phyloP scores from a whole-genome alignment of 2,329 filamentous ascomycete species.

The Stagonosporopsis tanaceti region DNA sequence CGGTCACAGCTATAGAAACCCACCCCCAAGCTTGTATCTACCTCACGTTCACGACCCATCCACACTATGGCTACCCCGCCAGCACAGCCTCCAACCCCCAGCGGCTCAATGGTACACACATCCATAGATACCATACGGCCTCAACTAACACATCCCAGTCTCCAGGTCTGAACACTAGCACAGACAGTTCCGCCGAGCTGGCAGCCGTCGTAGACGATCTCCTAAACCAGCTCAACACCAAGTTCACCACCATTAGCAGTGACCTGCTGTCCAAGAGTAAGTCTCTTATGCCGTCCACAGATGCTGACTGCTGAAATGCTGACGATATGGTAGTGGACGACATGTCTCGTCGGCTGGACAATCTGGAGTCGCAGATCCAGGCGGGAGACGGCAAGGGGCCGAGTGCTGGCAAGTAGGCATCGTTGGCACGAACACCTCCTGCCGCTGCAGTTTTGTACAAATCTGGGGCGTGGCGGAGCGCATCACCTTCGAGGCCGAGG shows the following conservation, averaged over 20 bases:
- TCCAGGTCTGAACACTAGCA: constrained; percentile 23
- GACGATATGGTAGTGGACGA: constrained; percentile 76
- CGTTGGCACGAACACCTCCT: not conserved
- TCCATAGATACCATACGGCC: constrained; percentile 1
- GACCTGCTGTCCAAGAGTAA: constrained; percentile 90
- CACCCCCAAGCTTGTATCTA: not conserved
- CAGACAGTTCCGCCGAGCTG: constrained; percentile 64
- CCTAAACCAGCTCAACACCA: constrained; percentile 81
- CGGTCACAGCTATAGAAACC: not conserved
- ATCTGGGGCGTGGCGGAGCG: not conserved
- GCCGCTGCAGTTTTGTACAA: not conserved
- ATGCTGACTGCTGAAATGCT: not conserved
- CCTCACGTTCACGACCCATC: not conserved
- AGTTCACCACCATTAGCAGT: constrained; percentile 83
- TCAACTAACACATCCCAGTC: constrained; percentile 18
- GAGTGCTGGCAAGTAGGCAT: constrained; percentile 19
- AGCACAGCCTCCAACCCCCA: constrained; percentile 9
- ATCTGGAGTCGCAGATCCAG: constrained; percentile 76
- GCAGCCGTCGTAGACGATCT: constrained; percentile 85
- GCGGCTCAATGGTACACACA: constrained; percentile 3
- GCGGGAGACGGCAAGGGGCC: constrained; percentile 57
- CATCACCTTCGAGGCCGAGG: not conserved
- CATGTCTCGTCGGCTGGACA: constrained; percentile 87
- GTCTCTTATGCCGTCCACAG: constrained; percentile 34
- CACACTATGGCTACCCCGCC: constrained; percentile 31